Evolutionary conservation across 177 flowering plant genomes (phyloP).

Genomic region (Vitis hybrid): DNA sequence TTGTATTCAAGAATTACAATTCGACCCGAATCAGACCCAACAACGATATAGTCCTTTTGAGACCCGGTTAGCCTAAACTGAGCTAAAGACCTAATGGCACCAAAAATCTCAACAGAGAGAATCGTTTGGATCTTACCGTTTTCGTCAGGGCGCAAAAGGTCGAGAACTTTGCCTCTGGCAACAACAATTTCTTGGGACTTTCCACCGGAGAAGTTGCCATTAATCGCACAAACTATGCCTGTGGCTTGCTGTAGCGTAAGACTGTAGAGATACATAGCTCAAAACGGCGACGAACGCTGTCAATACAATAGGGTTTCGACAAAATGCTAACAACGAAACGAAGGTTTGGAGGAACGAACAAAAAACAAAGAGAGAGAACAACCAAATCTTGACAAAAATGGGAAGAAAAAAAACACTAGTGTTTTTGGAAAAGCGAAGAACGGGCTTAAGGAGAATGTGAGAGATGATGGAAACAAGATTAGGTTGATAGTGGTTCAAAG

Average conservation of each 20-base stretch:
- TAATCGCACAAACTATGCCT: slow-evolving; percentile 81
- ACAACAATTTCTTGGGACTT: slow-evolving; percentile 87
- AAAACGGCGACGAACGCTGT: background rate
- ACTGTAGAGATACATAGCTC: slow-evolving; percentile 78
- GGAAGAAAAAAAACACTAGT: background rate
- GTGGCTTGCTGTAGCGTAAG: slow-evolving; percentile 90
- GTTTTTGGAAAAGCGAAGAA: background rate
- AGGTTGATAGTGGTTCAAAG: background rate
- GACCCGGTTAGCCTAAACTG: slow-evolving; percentile 91
- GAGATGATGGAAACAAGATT: background rate
- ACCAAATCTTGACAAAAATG: background rate
- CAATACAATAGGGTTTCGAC: no score
- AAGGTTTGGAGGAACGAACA: background rate
- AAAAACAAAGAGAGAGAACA: background rate
- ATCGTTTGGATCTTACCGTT: slow-evolving; percentile 89
- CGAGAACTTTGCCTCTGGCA: slow-evolving; percentile 89
- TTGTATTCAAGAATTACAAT: slow-evolving; percentile 90
- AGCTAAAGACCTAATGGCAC: slow-evolving; percentile 82
- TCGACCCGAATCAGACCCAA: slow-evolving; percentile 95
- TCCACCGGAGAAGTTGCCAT: slow-evolving; percentile 91
- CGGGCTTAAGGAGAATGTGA: background rate
- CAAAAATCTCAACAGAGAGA: slow-evolving; percentile 85
- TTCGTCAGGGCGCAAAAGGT: slow-evolving; percentile 90
- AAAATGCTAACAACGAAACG: no score
- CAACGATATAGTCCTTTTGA: slow-evolving; percentile 87